phyloP scores from a whole-genome alignment of 129 eudicot genomes.

The Flaveria trinervia region DNA sequence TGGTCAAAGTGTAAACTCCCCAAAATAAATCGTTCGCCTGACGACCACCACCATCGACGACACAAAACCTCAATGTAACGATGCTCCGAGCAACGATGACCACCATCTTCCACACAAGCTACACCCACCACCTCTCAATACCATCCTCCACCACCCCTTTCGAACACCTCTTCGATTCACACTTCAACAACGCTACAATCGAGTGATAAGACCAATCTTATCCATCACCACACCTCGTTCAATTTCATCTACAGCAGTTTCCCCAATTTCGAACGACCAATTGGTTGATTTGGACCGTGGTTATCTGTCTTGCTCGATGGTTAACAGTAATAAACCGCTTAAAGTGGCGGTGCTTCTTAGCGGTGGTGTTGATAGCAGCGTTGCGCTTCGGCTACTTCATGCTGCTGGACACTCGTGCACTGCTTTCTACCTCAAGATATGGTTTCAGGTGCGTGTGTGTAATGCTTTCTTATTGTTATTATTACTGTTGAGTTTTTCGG shows the following conservation, averaged over 20 bases:
- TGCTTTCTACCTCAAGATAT: conserved; percentile 89
- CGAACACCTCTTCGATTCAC: conserved; percentile 2
- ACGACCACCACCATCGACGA: not conserved
- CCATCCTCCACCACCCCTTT: not conserved
- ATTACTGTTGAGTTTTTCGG: too few species aligned
- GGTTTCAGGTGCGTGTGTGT: conserved; percentile 65
- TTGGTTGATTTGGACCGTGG: conserved; percentile 37
- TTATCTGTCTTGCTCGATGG: conserved; percentile 66
- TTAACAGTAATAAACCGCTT: conserved; percentile 47
- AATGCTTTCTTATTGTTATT: not conserved
- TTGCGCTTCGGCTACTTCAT: conserved; percentile 87
- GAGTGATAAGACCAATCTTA: not conserved
- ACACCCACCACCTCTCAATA: conserved; percentile 9
- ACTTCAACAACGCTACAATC: conserved; percentile 17
- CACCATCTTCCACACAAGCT: conserved; percentile 26
- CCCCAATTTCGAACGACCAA: conserved; percentile 7
- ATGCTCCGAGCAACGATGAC: conserved; percentile 40
- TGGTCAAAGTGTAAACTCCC: too few species aligned
- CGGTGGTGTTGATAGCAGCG: conserved; percentile 98
- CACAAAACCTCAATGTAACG: conserved; percentile 14
- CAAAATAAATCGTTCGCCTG: too few species aligned
- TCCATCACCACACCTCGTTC: conserved; percentile 29
- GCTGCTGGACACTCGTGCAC: conserved; percentile 96
- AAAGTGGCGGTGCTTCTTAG: conserved; percentile 86
- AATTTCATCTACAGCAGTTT: conserved; percentile 25